Evolutionary conservation across 805 yeast genomes (phyloP), one percentile per base, ranked within the genome.

Genomic region (Yamadazyma kitorensis): DNA sequence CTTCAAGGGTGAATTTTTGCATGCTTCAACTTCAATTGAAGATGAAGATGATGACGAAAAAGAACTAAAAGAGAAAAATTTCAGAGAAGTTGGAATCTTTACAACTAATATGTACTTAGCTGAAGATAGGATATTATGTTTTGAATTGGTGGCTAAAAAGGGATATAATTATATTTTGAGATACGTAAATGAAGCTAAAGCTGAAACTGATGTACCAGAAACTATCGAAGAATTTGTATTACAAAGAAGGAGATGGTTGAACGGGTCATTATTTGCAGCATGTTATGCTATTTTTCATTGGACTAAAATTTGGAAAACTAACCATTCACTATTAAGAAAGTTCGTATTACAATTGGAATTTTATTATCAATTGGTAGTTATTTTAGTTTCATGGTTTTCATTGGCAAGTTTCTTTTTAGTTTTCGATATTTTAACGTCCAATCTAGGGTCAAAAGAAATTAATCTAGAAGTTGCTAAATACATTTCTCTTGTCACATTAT

Each of bases 241-340:
- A 36, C 98, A 91, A 66, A 82, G 98, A 67, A 82, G 98, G 68
- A 80, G 98, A 70, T 91, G 98, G 98, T 74, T 91, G 41, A 91
- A 91, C 59, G 99, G 99, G 57, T 95, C 98, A 2, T 76, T 93
- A 54, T 93, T 93, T 65, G 98, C 99, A 1, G 98, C 98, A 3
- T 68, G 89, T 35, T 93, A 84, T 56, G 80, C 97, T 2, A 86
- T 86, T 44, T 53, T 85, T 36, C 95, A 89, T 55, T 86, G 89
- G 73, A 72, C 78, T 36, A 84, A 85, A 48, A 84, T 93, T 37
- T 91, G 96, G 95, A 67, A 74, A 41, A 86, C 96, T 0, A 84
- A 81, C 48, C 99, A 93, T 59, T 83, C 95, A 2, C 51, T 73
- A 7, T 45, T 76, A n/a, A 74, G 98, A 51, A 89, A 91, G 59